Base-by-base conservation (phyloP, 2,329 filamentous ascomycete species). In the Colletotrichum trifolii region DNA sequence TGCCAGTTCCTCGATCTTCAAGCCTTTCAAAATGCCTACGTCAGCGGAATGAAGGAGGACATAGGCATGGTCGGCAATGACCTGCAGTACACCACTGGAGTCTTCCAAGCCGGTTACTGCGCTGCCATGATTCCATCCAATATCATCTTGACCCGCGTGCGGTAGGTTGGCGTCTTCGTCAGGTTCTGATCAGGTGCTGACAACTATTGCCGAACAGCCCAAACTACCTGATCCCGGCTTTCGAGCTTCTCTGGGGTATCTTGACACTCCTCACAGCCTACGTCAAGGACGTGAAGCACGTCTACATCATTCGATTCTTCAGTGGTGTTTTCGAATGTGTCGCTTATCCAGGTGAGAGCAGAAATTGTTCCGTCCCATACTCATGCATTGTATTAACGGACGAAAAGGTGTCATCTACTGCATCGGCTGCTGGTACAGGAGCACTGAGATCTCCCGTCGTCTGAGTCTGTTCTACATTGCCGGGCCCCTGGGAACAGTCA, bases 51-150 rank as follows among this genome's bases (percentile, higher is more conserved):
- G 77, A 75, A 77, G 25, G 72, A 75, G 43, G 74, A 76, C 8
- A 69, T 76, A 1, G 55, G 70, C 1, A 70, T 79, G 49, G 59
- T 73, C 6, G 76, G 74, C 8, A 75, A 76, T 43, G 69, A 78
- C 67, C 75, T 82, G 42, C 86, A 85, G 67, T 73, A 82, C 58
- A 85, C 87, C 72, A 86, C 83, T 68, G 85, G 82, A 3, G 78
- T 80, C 42, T 82, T 82, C 70, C 81, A 79, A 8, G 72, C 80
- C 38, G 79, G 79, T 58, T 81, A 82, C 58, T 75, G 82, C 15
- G 70, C 89, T 3, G 87, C 88, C 1, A 87, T 90, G 73, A 78
- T 90, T 12, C 87, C 87, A 0, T 85, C 83, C 58, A 89, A 88
- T 70, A 73, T 90, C n/a, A 86, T 86, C 6, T 79, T 91, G 5